Conservation (phyloP, 2,329 filamentous ascomycete genomes). For the Thelonectria olida region DNA sequence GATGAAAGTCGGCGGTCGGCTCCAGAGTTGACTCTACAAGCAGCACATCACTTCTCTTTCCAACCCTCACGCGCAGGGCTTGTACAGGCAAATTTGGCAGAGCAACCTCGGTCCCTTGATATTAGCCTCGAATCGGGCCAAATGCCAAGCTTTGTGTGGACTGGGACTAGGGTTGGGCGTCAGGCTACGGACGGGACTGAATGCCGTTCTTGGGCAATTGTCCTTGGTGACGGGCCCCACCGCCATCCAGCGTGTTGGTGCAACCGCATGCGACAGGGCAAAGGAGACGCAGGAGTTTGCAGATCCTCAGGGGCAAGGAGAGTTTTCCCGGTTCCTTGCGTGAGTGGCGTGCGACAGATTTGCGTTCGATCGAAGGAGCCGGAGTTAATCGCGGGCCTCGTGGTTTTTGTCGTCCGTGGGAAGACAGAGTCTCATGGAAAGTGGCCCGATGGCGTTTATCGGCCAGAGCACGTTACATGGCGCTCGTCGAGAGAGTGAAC, state of each 20-base stretch:
- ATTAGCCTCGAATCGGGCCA: not conserved
- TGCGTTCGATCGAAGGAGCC: no score
- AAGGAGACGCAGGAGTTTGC: not conserved
- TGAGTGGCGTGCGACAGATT: no score
- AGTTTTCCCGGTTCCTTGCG: not conserved
- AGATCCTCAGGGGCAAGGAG: not conserved
- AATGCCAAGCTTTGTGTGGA: not conserved
- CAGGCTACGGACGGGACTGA: not conserved
- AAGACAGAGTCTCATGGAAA: no score
- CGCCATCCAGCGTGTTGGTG: not conserved
- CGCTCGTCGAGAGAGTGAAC: no score
- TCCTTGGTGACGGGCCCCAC: slow-evolving; percentile 13
- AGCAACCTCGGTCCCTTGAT: not conserved
- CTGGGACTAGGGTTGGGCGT: not conserved
- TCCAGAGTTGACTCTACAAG: not conserved
- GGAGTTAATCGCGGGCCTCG: no score
- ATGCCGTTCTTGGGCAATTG: slow-evolving; percentile 19
- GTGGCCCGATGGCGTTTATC: no score
- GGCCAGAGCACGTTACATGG: no score
- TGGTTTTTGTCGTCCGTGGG: no score
- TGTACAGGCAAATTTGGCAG: no score
- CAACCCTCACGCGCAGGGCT: no score
- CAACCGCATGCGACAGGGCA: no score
- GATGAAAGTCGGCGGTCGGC: not conserved
- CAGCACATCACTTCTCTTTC: not conserved